phyloP scores from a whole-genome alignment of 192 early-diverging fungal species.

The Lunasporangiospora selenospora region DNA sequence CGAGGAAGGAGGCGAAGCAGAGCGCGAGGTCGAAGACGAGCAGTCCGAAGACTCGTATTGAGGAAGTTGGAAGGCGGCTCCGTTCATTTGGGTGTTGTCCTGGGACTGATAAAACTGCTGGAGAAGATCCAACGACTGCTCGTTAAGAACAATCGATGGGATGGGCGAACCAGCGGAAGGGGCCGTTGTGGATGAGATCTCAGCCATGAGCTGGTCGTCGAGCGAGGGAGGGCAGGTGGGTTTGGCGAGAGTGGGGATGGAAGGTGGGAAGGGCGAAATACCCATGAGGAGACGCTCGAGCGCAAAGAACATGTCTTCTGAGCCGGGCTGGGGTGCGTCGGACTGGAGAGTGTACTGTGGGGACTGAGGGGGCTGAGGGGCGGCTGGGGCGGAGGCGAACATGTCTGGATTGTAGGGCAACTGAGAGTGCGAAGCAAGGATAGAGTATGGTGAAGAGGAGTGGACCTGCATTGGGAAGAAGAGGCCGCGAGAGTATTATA shows the following conservation, averaged over 20 bases:
- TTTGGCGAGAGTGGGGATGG: slow-evolving; percentile 45
- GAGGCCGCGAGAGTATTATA: too few relatives aligned
- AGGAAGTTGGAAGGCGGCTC: too few relatives aligned
- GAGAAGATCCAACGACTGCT: slow-evolving; percentile 40
- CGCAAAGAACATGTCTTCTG: slow-evolving; percentile 44
- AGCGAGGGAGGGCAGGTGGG: slow-evolving; percentile 48
- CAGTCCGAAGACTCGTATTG: slow-evolving; percentile 14
- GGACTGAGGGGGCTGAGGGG: slow-evolving; percentile 7
- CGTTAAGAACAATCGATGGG: slow-evolving; percentile 44
- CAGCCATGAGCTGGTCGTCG: slow-evolving; percentile 35
- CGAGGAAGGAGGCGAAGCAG: slow-evolving; percentile 32
- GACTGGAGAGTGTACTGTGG: slow-evolving; percentile 29
- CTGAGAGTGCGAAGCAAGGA: slow-evolving; percentile 5
- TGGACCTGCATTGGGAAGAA: slow-evolving; percentile 49
- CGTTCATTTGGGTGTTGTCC: slow-evolving; percentile 18
- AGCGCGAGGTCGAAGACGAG: slow-evolving; percentile 35
- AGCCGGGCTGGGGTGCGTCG: slow-evolving; percentile 7
- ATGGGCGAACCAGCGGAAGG: slow-evolving; percentile 6
- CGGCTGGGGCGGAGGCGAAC: slow-evolving; percentile 25
- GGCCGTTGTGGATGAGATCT: too few relatives aligned
- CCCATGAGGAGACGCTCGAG: slow-evolving; percentile 47
- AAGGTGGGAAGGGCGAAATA: slow-evolving; percentile 45
- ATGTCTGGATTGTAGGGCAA: slow-evolving; percentile 47
- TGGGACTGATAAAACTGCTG: slow-evolving; percentile 34
- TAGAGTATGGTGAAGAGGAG: slow-evolving; percentile 2